A percentile compares a stretch with the other conserved stretches of the same genome.
Conservation (phyloP, 208 protist species). For the Perkinsela sp. region DNA sequence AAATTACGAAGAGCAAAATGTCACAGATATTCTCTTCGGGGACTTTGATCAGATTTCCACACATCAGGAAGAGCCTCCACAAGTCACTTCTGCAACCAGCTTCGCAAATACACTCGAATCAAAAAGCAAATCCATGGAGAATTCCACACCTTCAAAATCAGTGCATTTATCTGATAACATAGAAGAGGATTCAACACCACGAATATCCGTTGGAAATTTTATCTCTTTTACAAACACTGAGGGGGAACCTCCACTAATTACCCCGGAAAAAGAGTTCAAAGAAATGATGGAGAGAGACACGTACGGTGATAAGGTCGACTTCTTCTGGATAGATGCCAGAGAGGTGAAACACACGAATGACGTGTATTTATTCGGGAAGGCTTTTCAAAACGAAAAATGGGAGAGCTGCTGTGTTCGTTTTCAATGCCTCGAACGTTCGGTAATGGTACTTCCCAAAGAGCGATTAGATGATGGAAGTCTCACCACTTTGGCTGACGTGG, state of each 20-base stretch:
- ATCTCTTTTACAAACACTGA: no score
- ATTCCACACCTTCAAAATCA: no score
- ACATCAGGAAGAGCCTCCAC: no score
- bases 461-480: conserved; percentile 11
- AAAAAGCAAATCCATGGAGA: no score
- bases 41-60: no score
- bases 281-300: neutral
- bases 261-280: conserved; percentile 7
- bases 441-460: conserved; percentile 32
- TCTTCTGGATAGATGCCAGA: conserved; percentile 64
- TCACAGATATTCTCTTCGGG: neutral
- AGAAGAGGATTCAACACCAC: no score
- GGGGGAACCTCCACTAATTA: no score
- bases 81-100: no score
- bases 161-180: no score
- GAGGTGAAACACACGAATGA: conserved; percentile 44
- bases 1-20: no score
- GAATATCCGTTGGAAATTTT: no score
- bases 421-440: conserved; percentile 26
- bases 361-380: conserved; percentile 60
- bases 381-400: conserved; percentile 11
- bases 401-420: conserved; percentile 50
- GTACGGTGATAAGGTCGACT: neutral
- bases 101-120: no score
- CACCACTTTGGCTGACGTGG: conserved; percentile 12